phyloP scores from a whole-genome alignment of 306 rosid genomes.

The Arachis stenosperma region DNA sequence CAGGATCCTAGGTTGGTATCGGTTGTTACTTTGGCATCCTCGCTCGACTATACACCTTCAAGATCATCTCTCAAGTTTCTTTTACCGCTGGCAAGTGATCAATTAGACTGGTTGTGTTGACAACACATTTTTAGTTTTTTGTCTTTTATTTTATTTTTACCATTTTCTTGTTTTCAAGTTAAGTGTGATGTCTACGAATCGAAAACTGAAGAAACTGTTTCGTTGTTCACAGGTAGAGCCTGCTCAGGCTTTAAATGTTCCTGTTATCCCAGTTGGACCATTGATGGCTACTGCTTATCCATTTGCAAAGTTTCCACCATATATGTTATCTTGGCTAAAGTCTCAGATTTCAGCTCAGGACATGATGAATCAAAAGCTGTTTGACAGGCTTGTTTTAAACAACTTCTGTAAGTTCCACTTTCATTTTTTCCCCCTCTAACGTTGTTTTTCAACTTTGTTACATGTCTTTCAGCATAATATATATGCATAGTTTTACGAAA shows the following conservation, averaged over 20 bases:
- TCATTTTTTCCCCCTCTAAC: background rate
- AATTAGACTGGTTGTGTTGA: slow-evolving; percentile 29
- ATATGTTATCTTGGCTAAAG: slow-evolving; percentile 67
- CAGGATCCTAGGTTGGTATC: slow-evolving; percentile 67
- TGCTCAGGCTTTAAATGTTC: slow-evolving; percentile 66
- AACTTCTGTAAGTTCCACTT: slow-evolving; percentile 64
- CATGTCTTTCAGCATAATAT: background rate
- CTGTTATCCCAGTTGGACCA: slow-evolving; percentile 78
- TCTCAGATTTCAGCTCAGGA: slow-evolving; percentile 71
- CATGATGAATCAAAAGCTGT: slow-evolving; percentile 73
- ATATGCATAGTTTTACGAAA: background rate
- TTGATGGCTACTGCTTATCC: slow-evolving; percentile 60
- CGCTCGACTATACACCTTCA: slow-evolving; percentile 79
- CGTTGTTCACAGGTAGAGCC: slow-evolving; percentile 67
- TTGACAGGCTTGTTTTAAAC: slow-evolving; percentile 74
- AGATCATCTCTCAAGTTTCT: slow-evolving; percentile 78
- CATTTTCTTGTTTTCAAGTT: background rate
- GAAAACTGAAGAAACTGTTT: slow-evolving; percentile 20
- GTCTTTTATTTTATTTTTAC: too few species aligned
- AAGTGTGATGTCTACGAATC: slow-evolving; percentile 18
- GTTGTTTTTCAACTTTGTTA: background rate
- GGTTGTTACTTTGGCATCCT: slow-evolving; percentile 79
- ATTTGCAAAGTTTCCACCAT: slow-evolving; percentile 60
- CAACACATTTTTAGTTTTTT: background rate
- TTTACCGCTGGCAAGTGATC: slow-evolving; percentile 84